Conservation (phyloP, 352 stramenopile species). For the Phytophthora citricola region DNA sequence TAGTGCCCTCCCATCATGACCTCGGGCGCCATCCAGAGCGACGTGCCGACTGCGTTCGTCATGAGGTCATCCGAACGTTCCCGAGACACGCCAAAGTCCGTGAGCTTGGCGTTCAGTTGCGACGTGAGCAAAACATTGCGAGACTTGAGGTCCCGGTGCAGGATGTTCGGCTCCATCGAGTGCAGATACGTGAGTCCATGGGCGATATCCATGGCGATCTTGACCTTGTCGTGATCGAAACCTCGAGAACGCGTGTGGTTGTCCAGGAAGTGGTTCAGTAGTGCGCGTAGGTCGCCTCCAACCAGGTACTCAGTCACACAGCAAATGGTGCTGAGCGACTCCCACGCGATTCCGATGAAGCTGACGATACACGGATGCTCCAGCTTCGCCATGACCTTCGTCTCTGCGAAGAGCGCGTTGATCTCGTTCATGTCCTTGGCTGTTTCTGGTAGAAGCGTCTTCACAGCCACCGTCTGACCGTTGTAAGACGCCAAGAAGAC, state of each 20-base stretch:
- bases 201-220: slow-evolving; percentile 54
- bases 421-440: slow-evolving; percentile 63
- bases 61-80: slow-evolving; percentile 48
- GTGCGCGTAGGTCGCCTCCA: slow-evolving; percentile 46
- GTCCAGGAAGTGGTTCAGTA: slow-evolving; percentile 46
- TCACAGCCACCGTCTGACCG: slow-evolving; percentile 58
- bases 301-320: slow-evolving; percentile 61
- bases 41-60: slow-evolving; percentile 57
- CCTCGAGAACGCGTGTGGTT: slow-evolving; percentile 35
- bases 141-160: slow-evolving; percentile 84
- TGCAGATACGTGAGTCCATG: slow-evolving; percentile 59
- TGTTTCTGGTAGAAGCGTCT: slow-evolving; percentile 58
- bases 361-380: slow-evolving; percentile 69
- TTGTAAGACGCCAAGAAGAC: slow-evolving; percentile 59
- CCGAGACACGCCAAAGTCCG: slow-evolving; percentile 62
- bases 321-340: slow-evolving; percentile 46
- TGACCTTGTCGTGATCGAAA: slow-evolving; percentile 59
- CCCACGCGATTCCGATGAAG: slow-evolving; percentile 75
- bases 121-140: slow-evolving; percentile 75
- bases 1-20: slow-evolving; percentile 57
- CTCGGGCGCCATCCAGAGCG: slow-evolving; percentile 63
- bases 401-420: slow-evolving; percentile 56
- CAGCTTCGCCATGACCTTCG: slow-evolving; percentile 63
- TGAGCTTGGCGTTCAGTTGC: slow-evolving; percentile 59
- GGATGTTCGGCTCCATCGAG: slow-evolving; percentile 47